Percentiles rank a stretch among this genome's conserved stretches.
Conservation (phyloP, 2,329 filamentous ascomycete species). For the Drechslera avenae region DNA sequence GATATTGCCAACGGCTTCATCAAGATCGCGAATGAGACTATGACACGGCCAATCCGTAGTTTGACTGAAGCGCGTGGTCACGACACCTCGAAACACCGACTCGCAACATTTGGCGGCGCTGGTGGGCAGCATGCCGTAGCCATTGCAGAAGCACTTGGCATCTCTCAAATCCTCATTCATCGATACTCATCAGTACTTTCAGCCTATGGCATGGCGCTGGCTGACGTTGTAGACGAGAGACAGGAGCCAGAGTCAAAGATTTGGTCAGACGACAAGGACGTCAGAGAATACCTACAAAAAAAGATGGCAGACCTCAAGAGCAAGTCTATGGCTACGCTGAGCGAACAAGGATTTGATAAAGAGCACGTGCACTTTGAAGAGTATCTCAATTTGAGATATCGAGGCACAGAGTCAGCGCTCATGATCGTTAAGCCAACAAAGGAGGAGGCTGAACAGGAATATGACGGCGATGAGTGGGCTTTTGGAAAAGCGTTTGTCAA, state of each 20-base stretch:
- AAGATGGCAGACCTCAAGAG: slow-evolving; percentile 81
- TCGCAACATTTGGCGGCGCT: slow-evolving; percentile 90
- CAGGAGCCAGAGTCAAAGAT: slow-evolving; percentile 74
- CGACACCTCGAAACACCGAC: slow-evolving; percentile 85
- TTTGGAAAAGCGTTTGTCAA: slow-evolving; percentile 84
- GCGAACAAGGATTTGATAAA: slow-evolving; percentile 78
- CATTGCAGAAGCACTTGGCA: slow-evolving; percentile 82
- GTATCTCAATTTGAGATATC: slow-evolving; percentile 92
- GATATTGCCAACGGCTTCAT: slow-evolving; percentile 90
- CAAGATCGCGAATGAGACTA: slow-evolving; percentile 87
- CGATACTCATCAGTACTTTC: slow-evolving; percentile 87
- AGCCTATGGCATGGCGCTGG: slow-evolving; percentile 90
- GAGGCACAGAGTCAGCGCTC: slow-evolving; percentile 86
- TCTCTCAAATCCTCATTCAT: slow-evolving; percentile 84
- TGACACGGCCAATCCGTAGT: slow-evolving; percentile 88
- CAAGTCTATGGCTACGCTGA: slow-evolving; percentile 70
- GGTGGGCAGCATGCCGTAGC: slow-evolving; percentile 92
- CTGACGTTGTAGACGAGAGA: slow-evolving; percentile 89
- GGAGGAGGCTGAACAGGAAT: slow-evolving; percentile 65
- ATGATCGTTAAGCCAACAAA: slow-evolving; percentile 80
- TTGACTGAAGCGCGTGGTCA: slow-evolving; percentile 92
- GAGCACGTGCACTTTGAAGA: slow-evolving; percentile 82
- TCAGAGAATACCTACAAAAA: slow-evolving; percentile 65
- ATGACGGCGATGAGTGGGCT: slow-evolving; percentile 72
- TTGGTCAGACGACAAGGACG: slow-evolving; percentile 63